Evolutionary conservation across 768 basidiomycete species (phyloP).

Genomic region (Boletus sp.): DNA sequence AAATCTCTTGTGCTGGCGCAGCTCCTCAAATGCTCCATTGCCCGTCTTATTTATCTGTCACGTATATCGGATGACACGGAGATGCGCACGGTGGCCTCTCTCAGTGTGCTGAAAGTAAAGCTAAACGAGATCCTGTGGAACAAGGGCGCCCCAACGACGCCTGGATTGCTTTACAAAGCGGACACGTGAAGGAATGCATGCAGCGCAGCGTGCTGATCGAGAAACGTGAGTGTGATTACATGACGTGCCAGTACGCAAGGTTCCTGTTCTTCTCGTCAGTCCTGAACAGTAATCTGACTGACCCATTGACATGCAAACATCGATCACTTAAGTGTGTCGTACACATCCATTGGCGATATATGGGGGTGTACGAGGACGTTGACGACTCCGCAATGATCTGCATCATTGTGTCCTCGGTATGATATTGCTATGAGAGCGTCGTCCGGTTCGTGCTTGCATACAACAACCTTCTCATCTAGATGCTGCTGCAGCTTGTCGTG

Average conservation of each 20-base stretch:
- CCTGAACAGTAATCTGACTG: no score
- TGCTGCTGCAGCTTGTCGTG: no score
- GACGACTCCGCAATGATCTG: no score
- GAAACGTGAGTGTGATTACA: conserved; percentile 72
- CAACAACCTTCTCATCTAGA: no score
- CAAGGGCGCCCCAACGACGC: conserved; percentile 50
- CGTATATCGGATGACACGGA: conserved; percentile 62
- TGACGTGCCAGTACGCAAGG: conserved; percentile 50
- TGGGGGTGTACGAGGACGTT: conserved; percentile 28
- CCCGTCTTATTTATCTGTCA: conserved; percentile 62
- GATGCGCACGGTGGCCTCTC: conserved; percentile 60
- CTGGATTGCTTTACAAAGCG: conserved; percentile 57
- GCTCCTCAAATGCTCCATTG: conserved; percentile 48
- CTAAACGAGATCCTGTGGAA: conserved; percentile 39
- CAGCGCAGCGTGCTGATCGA: conserved; percentile 68
- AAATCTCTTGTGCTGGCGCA: conserved; percentile 60
- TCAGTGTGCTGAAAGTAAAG: conserved; percentile 49
- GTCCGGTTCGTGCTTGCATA: no score
- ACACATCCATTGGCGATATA: conserved; percentile 74
- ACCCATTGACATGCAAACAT: not conserved
- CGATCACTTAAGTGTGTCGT: conserved; percentile 51
- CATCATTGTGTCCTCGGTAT: no score
- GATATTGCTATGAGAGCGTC: no score
- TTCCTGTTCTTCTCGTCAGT: not conserved
- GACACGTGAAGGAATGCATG: conserved; percentile 69